These are phyloP conservation scores for Penicillium sp. DNA, from an alignment of 2,329 filamentous ascomycete genomes.

Conservation along the genomic window DNA sequence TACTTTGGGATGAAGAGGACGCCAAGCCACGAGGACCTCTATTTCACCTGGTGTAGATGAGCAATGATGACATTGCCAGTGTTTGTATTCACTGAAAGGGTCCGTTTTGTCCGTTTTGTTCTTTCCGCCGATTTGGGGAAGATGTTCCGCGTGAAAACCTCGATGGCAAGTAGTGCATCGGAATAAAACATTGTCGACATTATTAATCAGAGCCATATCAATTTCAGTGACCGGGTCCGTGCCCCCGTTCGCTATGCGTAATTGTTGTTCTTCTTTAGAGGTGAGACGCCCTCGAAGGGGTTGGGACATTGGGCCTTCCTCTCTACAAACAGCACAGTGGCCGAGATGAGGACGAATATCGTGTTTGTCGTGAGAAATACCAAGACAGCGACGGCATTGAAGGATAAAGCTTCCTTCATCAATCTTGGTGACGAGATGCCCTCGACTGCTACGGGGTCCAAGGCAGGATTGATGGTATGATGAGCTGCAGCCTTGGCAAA, in stretches of 20 bases:
- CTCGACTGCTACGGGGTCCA: slow-evolving; percentile 68
- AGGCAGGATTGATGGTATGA: slow-evolving; percentile 83
- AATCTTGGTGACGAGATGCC: slow-evolving; percentile 90
- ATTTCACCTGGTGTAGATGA: slow-evolving; percentile 65
- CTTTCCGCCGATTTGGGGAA: slow-evolving; percentile 52
- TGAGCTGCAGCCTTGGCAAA: slow-evolving; percentile 87
- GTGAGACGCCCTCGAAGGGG: slow-evolving; percentile 74
- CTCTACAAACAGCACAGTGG: slow-evolving; percentile 69
- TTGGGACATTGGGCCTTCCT: slow-evolving; percentile 66
- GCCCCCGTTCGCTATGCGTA: slow-evolving; percentile 75
- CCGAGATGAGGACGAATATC: slow-evolving; percentile 66
- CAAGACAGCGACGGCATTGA: slow-evolving; percentile 85
- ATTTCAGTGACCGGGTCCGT: slow-evolving; percentile 73
- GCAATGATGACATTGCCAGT: slow-evolving; percentile 83
- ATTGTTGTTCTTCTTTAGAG: slow-evolving; percentile 76
- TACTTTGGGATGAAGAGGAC: slow-evolving; percentile 64
- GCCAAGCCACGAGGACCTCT: slow-evolving; percentile 82
- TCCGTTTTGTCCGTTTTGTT: slow-evolving; percentile 31
- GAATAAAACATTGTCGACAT: slow-evolving; percentile 74
- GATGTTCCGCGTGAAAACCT: slow-evolving; percentile 80
- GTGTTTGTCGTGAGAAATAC: slow-evolving; percentile 68
- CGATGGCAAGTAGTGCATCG: slow-evolving; percentile 76
- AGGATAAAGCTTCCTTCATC: slow-evolving; percentile 75
- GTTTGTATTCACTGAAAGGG: slow-evolving; percentile 67
- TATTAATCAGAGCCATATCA: slow-evolving; percentile 67